A percentile compares a stretch with the other conserved stretches of the same genome.
Conservation (phyloP, 2,329 filamentous ascomycete genomes). For the Nemania bipapillata region DNA sequence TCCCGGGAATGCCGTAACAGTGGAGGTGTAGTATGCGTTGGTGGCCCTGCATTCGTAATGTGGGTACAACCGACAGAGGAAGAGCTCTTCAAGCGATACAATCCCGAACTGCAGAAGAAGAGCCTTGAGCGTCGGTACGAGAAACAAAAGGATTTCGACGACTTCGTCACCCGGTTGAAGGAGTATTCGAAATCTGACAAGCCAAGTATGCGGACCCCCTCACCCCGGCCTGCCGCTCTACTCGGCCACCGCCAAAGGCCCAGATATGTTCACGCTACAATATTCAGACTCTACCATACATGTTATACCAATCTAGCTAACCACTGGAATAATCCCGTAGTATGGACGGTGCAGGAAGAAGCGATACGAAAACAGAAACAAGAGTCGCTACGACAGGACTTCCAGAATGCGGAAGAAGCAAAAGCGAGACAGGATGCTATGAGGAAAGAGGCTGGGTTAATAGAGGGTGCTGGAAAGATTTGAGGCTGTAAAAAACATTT, state of each 20-base stretch:
- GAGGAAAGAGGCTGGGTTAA: slow-evolving; percentile 52
- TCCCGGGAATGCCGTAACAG: slow-evolving; percentile 16
- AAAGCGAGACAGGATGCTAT: slow-evolving; percentile 57
- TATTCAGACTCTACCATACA: background rate
- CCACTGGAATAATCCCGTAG: slow-evolving; percentile 45
- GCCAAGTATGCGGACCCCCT: slow-evolving; percentile 72
- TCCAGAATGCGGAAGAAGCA: slow-evolving; percentile 53
- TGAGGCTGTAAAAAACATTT: slow-evolving; percentile 55
- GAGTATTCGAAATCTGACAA: slow-evolving; percentile 91
- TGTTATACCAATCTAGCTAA: slow-evolving; percentile 14
- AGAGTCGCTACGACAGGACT: slow-evolving; percentile 52
- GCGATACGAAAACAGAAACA: slow-evolving; percentile 53
- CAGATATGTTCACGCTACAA: background rate
- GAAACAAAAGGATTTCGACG: slow-evolving; percentile 85
- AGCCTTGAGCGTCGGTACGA: slow-evolving; percentile 82
- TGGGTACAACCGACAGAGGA: slow-evolving; percentile 87
- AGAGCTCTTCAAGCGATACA: slow-evolving; percentile 91
- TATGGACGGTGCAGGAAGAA: slow-evolving; percentile 60
- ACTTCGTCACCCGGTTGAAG: slow-evolving; percentile 85
- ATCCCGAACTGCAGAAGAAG: slow-evolving; percentile 89
- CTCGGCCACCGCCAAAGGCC: background rate
- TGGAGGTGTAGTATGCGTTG: slow-evolving; percentile 68
- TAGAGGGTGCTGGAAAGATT: slow-evolving; percentile 45
- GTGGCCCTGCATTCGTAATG: slow-evolving; percentile 84
- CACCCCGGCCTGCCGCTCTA: background rate